phyloP scores from a whole-genome alignment of 2,329 filamentous ascomycete species.

The Fusarium caatingaense region DNA sequence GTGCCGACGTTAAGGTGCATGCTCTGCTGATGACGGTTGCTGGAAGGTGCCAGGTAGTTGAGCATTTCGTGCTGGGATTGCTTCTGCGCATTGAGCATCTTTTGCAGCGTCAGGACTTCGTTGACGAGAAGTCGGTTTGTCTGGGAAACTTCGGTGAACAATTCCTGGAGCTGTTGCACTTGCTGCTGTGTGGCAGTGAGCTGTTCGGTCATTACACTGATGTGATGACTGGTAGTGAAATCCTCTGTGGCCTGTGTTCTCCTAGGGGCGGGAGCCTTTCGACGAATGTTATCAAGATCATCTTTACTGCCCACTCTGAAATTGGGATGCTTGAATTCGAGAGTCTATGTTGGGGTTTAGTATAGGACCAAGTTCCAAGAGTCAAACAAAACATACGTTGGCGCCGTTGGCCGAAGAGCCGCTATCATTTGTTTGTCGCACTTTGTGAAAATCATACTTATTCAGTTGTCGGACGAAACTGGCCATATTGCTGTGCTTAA shows the following conservation, averaged over 20 bases:
- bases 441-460: constrained; percentile 99
- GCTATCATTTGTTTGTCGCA: constrained; percentile 66
- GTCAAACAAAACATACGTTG: constrained; percentile 48
- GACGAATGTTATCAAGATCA: constrained; percentile 93
- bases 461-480: constrained; percentile 96
- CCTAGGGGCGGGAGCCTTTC: constrained; percentile 91
- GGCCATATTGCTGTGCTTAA: constrained; percentile 99
- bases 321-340: constrained; percentile 95
- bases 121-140: constrained; percentile 71
- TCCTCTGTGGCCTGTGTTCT: constrained; percentile 77
- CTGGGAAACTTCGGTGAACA: constrained; percentile 80
- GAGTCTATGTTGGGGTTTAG: constrained; percentile 56
- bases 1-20: constrained; percentile 52
- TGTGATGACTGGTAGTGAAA: constrained; percentile 84
- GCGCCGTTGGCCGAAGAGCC: constrained; percentile 51
- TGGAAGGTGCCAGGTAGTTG: constrained; percentile 62
- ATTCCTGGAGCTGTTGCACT: constrained; percentile 85
- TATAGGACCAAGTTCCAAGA: neutral
- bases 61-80: constrained; percentile 69
- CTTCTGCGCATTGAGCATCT: constrained; percentile 68
- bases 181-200: constrained; percentile 92
- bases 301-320: constrained; percentile 97
- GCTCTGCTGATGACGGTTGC: constrained; percentile 52
- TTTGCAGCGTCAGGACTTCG: constrained; percentile 70
- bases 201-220: constrained; percentile 88